Percentiles rank a stretch among this genome's conserved stretches.
Conservation (phyloP, 306 rosid genomes). For the Cucumis hystrix region DNA sequence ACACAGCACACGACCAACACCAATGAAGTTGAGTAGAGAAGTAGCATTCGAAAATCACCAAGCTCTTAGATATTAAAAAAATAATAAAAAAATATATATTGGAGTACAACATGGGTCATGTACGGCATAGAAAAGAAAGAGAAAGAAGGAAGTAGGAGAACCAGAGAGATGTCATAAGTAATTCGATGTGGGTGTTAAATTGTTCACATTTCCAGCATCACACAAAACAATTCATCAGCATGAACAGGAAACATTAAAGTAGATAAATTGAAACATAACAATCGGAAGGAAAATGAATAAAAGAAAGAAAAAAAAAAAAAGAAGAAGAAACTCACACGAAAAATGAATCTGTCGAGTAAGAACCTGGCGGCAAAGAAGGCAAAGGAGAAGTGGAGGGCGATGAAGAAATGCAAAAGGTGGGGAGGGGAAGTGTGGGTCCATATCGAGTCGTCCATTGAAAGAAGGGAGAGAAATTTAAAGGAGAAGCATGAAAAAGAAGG, state of each 20-base stretch:
- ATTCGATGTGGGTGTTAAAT: background rate
- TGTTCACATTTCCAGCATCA: background rate
- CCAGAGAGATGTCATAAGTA: no score
- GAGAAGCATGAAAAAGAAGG: conserved; percentile 15
- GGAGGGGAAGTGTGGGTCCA: conserved; percentile 29
- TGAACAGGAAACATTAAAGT: background rate
- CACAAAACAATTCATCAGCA: background rate
- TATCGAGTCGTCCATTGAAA: conserved; percentile 50
- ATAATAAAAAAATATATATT: no score
- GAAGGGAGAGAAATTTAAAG: background rate
- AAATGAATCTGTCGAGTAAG: conserved; percentile 61
- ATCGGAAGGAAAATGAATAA: background rate
- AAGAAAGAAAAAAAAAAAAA: background rate
- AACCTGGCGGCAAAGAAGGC: conserved; percentile 36
- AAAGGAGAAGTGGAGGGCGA: conserved; percentile 52
- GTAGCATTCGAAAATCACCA: background rate
- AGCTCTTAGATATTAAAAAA: no score
- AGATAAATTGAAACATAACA: background rate
- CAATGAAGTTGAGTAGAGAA: background rate
- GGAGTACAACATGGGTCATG: no score
- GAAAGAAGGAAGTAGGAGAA: background rate
- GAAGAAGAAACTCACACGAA: conserved; percentile 39
- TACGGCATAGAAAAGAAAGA: no score
- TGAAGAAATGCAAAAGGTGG: conserved; percentile 32
- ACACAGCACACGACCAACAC: background rate